Percentiles rank a stretch among this genome's conserved stretches.
phyloP scores from a whole-genome alignment of 78 protist genomes.

The Speleostelium caveatum region DNA sequence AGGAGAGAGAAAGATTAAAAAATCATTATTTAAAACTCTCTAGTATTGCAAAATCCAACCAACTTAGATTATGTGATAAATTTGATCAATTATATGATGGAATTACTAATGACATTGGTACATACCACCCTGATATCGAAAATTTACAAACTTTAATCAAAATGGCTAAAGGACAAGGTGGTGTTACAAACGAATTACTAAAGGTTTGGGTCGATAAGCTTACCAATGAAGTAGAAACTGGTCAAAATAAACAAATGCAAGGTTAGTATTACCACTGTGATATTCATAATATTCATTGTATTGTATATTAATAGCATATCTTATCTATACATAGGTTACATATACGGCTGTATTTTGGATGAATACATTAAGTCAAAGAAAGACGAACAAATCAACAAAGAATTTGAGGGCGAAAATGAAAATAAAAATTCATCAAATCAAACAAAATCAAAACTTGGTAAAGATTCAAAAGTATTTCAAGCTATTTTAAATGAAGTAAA shows the following conservation, averaged over 20 bases:
- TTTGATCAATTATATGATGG: too few species aligned
- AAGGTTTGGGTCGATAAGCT: neutral
- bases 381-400: neutral
- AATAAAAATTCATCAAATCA: neutral
- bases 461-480: neutral
- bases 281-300: too few species aligned
- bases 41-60: too few species aligned
- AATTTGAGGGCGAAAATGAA: neutral
- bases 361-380: constrained; percentile 2
- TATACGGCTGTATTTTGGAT: neutral
- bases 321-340: too few species aligned
- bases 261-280: too few species aligned
- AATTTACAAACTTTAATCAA: neutral
- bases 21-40: too few species aligned
- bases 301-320: too few species aligned
- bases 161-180: neutral
- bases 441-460: neutral
- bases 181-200: neutral
- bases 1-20: too few species aligned
- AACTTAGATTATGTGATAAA: too few species aligned
- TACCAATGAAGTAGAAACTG: neutral
- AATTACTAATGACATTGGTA: too few species aligned
- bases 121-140: neutral
- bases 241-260: neutral
- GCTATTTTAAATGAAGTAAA: neutral